Evolutionary conservation across 2,329 filamentous ascomycete genomes (phyloP).

Genomic region (Talaromyces sp.): DNA sequence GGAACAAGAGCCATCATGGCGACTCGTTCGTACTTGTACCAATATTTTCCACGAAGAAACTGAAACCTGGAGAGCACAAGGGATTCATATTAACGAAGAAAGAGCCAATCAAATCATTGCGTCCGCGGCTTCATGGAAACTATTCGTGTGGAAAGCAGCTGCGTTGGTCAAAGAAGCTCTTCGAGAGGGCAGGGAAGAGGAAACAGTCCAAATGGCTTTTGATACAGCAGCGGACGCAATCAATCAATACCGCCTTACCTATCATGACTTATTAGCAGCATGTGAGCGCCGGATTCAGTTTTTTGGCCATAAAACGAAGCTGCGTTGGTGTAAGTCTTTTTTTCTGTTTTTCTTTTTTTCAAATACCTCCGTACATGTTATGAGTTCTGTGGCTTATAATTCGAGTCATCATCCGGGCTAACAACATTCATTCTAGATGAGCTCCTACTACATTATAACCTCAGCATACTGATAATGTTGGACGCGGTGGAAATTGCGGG

Average conservation of each 20-base stretch:
- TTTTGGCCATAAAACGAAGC: conserved; percentile 28
- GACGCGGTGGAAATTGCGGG: conserved; percentile 28
- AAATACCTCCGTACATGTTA: neutral
- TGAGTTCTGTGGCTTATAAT: neutral
- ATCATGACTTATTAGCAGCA: conserved; percentile 25
- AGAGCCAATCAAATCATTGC: conserved; percentile 30
- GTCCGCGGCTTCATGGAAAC: conserved; percentile 27
- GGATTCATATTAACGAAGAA: conserved; percentile 28
- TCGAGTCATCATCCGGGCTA: neutral
- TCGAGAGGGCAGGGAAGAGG: conserved; percentile 31
- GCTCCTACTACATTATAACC: conserved; percentile 29
- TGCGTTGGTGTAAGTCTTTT: conserved; percentile 32
- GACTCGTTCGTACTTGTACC: conserved; percentile 26
- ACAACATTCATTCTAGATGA: conserved; percentile 20
- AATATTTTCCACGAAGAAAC: conserved; percentile 29
- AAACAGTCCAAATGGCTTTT: conserved; percentile 27
- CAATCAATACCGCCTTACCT: conserved; percentile 28
- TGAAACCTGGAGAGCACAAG: conserved; percentile 26
- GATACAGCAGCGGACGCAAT: conserved; percentile 26
- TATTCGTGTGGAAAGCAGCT: conserved; percentile 31
- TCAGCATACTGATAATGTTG: conserved; percentile 29
- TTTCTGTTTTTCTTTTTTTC: neutral
- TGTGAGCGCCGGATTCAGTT: conserved; percentile 32
- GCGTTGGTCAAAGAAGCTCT: conserved; percentile 33
- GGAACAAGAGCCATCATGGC: conserved; percentile 28